These are phyloP conservation scores for Leucocoprinus birnbaumii DNA, from an alignment of 768 basidiomycete genomes.

Conservation along the genomic window DNA sequence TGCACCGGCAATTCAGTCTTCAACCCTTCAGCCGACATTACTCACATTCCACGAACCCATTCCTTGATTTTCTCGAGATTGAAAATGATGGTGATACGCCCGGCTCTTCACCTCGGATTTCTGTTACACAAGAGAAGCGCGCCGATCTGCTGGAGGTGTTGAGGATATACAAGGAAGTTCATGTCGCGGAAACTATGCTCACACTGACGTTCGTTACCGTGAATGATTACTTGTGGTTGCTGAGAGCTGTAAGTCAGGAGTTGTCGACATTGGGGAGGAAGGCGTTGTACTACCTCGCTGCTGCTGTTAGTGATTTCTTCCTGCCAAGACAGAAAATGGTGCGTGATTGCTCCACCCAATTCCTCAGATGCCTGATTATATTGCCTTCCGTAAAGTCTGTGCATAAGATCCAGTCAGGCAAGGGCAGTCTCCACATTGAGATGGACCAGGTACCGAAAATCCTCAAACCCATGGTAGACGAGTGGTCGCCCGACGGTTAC, in stretches of 20 bases:
- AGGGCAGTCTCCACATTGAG: constrained; percentile 89
- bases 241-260: constrained; percentile 80
- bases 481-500: constrained; percentile 90
- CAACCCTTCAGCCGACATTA: constrained; percentile 98
- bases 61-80: constrained; percentile 91
- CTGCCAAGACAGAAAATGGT: constrained; percentile 90
- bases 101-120: constrained; percentile 45
- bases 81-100: constrained; percentile 26
- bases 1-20: constrained; percentile 96
- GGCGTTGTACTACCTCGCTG: constrained; percentile 95
- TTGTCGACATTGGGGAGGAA: constrained; percentile 65
- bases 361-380: not conserved
- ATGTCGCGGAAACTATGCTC: constrained; percentile 69
- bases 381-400: constrained; percentile 59
- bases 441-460: constrained; percentile 99
- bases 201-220: constrained; percentile 91
- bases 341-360: constrained; percentile 22
- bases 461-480: constrained; percentile 86
- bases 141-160: constrained; percentile 69
- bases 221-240: constrained; percentile 92
- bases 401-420: constrained; percentile 98
- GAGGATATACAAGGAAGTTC: constrained; percentile 76
- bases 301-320: constrained; percentile 98
- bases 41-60: constrained; percentile 96
- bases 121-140: constrained; percentile 65